Conservation (phyloP, 208 protist genomes). For the Naegleria gruberi region DNA sequence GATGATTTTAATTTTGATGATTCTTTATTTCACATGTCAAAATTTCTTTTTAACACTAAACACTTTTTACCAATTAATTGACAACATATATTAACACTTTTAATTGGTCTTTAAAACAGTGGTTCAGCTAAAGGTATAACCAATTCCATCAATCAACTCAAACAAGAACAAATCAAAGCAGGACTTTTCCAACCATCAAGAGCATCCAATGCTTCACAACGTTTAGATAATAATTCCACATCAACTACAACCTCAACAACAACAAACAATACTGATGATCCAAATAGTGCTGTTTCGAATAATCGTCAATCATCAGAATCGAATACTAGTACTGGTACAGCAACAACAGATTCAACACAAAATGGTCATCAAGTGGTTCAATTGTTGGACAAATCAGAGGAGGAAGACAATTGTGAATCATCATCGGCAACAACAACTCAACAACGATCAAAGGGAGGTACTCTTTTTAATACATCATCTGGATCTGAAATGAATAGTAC, state of each 20-base stretch:
- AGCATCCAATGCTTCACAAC: too few species aligned
- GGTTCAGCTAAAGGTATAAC: not conserved
- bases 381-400: not conserved
- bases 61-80: too few species aligned
- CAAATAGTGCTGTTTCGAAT: too few species aligned
- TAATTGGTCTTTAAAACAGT: not conserved
- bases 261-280: not conserved
- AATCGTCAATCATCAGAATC: too few species aligned
- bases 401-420: not conserved
- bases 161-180: not conserved
- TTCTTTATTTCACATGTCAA: too few species aligned
- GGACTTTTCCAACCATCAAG: not conserved
- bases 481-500: not conserved
- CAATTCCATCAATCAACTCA: not conserved
- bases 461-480: not conserved
- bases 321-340: not conserved
- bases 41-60: too few species aligned
- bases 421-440: not conserved
- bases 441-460: not conserved
- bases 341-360: not conserved
- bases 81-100: too few species aligned
- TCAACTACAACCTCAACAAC: not conserved
- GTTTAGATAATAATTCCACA: not conserved
- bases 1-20: not conserved
- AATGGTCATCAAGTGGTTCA: not conserved